phyloP scores from a whole-genome alignment of 305 asterid genomes.

The Withania somnifera region DNA sequence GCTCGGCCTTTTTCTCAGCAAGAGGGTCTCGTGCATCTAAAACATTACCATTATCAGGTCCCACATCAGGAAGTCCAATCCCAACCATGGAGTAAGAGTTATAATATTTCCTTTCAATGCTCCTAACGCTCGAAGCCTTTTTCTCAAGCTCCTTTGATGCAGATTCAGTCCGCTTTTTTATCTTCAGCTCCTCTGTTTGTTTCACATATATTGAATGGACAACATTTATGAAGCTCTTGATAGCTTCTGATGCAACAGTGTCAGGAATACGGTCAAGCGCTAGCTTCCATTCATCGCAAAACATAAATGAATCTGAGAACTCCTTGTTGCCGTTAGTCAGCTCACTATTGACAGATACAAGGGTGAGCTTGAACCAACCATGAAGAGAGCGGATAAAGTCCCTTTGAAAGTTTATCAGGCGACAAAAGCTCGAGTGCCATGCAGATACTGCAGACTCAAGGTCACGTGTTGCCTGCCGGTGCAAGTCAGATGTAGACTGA shows the following conservation, averaged over 20 bases:
- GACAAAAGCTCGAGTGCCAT: conserved; percentile 89
- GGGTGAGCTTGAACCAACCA: conserved; percentile 87
- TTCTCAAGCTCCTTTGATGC: conserved; percentile 85
- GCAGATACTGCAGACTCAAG: conserved; percentile 79
- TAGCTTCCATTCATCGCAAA: conserved; percentile 89
- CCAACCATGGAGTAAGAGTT: conserved; percentile 79
- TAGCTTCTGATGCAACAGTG: conserved; percentile 89
- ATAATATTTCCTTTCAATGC: conserved; percentile 73
- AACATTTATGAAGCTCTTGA: conserved; percentile 84
- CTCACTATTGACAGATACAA: conserved; percentile 45
- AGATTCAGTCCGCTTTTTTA: conserved; percentile 56
- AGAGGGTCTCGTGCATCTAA: conserved; percentile 81
- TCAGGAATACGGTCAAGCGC: conserved; percentile 82
- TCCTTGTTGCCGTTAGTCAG: conserved; percentile 19
- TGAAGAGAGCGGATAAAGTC: conserved; percentile 66
- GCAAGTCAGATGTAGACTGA: conserved; percentile 71
- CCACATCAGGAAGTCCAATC: conserved; percentile 54
- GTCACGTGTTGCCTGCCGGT: conserved; percentile 85
- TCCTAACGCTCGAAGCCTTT: conserved; percentile 67
- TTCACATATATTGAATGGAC: conserved; percentile 65
- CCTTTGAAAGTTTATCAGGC: conserved; percentile 61
- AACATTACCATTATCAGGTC: conserved; percentile 44
- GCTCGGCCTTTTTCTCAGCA: conserved; percentile 74
- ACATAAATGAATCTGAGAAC: conserved; percentile 36
- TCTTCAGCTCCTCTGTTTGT: conserved; percentile 74